phyloP scores from a whole-genome alignment of 2,329 filamentous ascomycete genomes.

The Fusarium anguioides region DNA sequence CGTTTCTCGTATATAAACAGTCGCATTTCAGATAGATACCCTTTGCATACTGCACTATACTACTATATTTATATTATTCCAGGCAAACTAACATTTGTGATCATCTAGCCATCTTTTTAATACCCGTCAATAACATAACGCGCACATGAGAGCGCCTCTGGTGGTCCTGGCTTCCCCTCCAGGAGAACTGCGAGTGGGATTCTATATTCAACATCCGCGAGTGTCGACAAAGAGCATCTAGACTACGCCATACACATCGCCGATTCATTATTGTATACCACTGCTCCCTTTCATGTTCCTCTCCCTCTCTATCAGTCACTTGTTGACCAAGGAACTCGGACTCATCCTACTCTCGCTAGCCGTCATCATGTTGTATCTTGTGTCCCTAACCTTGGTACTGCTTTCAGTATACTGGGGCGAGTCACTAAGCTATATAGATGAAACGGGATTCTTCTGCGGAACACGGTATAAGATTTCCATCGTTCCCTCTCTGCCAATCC shows the following conservation, averaged over 20 bases:
- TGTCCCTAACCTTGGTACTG: constrained; percentile 1
- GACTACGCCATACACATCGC: neutral
- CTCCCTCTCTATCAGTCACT: neutral
- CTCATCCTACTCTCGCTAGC: neutral
- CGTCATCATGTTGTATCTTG: neutral
- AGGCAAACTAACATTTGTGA: neutral
- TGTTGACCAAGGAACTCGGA: neutral
- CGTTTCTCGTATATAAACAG: neutral
- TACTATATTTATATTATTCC: too few relatives aligned
- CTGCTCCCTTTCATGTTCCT: constrained; percentile 1
- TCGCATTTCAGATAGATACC: neutral
- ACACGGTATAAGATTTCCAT: neutral
- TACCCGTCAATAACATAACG: neutral
- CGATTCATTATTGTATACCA: neutral
- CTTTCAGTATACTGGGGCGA: constrained; percentile 5
- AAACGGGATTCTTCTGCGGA: neutral
- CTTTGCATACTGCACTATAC: neutral
- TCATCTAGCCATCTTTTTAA: neutral
- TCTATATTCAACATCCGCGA: constrained; percentile 9
- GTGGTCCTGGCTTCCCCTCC: constrained; percentile 18
- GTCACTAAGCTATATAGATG: neutral
- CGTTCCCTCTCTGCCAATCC: constrained; percentile 3
- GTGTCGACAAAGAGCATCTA: constrained; percentile 21
- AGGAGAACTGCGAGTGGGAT: constrained; percentile 15
- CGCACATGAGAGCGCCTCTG: constrained; percentile 1